These are phyloP conservation scores for Mortierella sp. DNA, from an alignment of 371 early-diverging fungal species.

Conservation along the genomic window DNA sequence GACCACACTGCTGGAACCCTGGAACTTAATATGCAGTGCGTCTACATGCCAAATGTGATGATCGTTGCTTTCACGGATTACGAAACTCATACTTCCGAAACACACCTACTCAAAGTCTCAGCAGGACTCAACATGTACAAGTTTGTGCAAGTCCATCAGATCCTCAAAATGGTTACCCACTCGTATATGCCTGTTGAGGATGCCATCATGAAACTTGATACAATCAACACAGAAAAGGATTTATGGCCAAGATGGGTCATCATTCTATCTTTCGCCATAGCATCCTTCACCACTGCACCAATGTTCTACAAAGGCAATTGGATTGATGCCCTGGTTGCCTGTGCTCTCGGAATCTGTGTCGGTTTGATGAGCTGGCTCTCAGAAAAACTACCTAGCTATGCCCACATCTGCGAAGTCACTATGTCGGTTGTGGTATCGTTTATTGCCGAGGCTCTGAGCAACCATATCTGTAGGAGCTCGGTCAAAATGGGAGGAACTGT, in stretches of 20 bases:
- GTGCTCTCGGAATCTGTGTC: conserved; percentile 67
- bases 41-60: conserved; percentile 75
- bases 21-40: conserved; percentile 70
- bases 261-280: conserved; percentile 68
- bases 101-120: conserved; percentile 71
- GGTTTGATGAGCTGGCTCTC: conserved; percentile 71
- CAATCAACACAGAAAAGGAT: conserved; percentile 64
- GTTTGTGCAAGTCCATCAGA: conserved; percentile 67
- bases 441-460: conserved; percentile 63
- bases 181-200: conserved; percentile 65
- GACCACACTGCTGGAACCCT: conserved; percentile 67
- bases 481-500: conserved; percentile 75
- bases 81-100: conserved; percentile 81
- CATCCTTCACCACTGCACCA: conserved; percentile 71
- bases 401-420: conserved; percentile 75
- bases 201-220: conserved; percentile 69
- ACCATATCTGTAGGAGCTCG: conserved; percentile 66
- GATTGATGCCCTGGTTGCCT: conserved; percentile 71
- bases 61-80: conserved; percentile 78
- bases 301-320: conserved; percentile 76
- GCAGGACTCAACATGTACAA: conserved; percentile 73
- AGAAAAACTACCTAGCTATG: conserved; percentile 72
- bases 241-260: conserved; percentile 64
- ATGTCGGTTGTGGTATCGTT: conserved; percentile 72
- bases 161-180: conserved; percentile 65